Evolutionary conservation across 495 filamentous ascomycete genomes (phyloP).

Genomic region (Parachaetomium inaequale): DNA sequence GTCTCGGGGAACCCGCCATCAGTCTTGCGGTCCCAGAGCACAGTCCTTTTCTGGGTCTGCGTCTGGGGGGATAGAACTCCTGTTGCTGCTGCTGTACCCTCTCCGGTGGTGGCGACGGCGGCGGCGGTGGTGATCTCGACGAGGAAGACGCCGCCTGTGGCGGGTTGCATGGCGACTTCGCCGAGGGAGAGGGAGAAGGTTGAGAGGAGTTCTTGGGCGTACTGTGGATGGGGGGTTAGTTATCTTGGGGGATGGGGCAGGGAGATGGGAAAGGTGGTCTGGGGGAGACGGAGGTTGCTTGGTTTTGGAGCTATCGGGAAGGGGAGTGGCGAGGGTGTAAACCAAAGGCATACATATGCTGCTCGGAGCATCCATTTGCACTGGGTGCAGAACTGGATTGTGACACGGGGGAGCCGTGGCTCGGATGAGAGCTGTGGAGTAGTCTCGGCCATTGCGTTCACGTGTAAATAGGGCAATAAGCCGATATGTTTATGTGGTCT

Average conservation of each 20-base stretch:
- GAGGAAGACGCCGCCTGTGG: conserved; percentile 79
- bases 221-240: conserved; percentile 49
- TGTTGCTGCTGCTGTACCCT: not conserved
- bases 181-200: conserved; percentile 84
- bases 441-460: conserved; percentile 33
- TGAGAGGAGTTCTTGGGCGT: conserved; percentile 95
- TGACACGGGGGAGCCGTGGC: conserved; percentile 49
- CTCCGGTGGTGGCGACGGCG: not conserved
- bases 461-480: not conserved
- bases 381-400: conserved; percentile 77
- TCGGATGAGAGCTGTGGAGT: conserved; percentile 21
- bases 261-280: not conserved
- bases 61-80: too few species aligned
- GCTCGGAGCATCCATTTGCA: conserved; percentile 91
- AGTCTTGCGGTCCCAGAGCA: conserved; percentile 84
- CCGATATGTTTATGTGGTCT: not conserved
- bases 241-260: not conserved
- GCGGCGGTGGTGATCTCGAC: conserved; percentile 53
- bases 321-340: not conserved
- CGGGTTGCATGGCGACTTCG: conserved; percentile 84
- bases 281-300: not conserved
- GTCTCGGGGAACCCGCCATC: conserved; percentile 92
- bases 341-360: conserved; percentile 59
- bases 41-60: conserved; percentile 2
- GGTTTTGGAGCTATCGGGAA: not conserved